Conservation (phyloP, 495 filamentous ascomycete species). For the Neurospora sp. region DNA sequence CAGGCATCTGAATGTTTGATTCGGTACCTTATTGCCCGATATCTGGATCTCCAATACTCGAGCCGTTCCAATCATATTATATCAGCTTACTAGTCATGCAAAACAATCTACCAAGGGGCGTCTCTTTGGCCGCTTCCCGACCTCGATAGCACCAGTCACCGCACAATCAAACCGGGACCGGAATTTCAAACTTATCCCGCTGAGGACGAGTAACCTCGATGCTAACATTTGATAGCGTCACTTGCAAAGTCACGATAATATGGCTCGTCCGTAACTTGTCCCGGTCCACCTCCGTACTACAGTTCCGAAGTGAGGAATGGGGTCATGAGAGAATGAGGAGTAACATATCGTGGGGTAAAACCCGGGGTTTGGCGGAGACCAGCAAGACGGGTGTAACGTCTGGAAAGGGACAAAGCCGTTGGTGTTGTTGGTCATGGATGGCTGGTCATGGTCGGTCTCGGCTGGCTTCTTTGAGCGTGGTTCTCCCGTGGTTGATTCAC, state of each 20-base stretch:
- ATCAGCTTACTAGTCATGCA: not conserved
- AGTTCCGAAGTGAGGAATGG: not conserved
- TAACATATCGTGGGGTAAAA: not conserved
- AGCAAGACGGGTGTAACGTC: not conserved
- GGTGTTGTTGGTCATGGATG: not conserved
- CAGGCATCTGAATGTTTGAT: not conserved
- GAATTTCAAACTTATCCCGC: not conserved
- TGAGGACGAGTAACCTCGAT: not conserved
- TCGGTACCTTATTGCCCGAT: not conserved
- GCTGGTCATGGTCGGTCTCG: not conserved
- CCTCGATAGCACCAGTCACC: not conserved
- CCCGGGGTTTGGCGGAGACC: not conserved
- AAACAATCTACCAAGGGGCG: not conserved
- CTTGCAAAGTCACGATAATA: not conserved
- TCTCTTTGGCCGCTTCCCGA: not conserved
- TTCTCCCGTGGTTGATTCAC: not conserved
- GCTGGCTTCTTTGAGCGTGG: not conserved
- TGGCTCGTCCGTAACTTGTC: not conserved
- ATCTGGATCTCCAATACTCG: not conserved
- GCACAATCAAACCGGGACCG: not conserved
- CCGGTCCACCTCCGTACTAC: not conserved
- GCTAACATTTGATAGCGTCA: not conserved
- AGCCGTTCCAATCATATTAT: not conserved
- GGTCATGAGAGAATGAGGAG: not conserved
- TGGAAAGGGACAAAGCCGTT: not conserved